Evolutionary conservation across 345 rosid genomes (phyloP).

Genomic region (Euphorbia tirucalli): DNA sequence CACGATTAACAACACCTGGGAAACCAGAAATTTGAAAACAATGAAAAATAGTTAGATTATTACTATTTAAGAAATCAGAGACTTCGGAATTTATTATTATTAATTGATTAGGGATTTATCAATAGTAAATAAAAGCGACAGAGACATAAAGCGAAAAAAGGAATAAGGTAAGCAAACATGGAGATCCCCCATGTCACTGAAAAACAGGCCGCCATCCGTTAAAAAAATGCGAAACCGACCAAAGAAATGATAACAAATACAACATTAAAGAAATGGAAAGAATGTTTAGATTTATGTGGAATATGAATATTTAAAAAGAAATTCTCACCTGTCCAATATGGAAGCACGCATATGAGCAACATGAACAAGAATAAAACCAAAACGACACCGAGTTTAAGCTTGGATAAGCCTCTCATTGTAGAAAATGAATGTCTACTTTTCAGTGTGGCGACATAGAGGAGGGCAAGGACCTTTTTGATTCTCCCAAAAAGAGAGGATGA

Average conservation of each 20-base stretch:
- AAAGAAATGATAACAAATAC: conserved; percentile 2
- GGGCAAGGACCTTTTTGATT: conserved; percentile 3
- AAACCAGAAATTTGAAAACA: neutral
- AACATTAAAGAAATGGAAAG: conserved; percentile 12
- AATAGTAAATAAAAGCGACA: neutral
- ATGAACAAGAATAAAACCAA: conserved; percentile 19
- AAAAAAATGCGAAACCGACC: neutral
- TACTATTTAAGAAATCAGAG: neutral
- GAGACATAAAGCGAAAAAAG: conserved; percentile 11
- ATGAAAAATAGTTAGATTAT: neutral
- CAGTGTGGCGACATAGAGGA: neutral
- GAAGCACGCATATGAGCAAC: conserved; percentile 14
- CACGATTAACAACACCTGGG: conserved; percentile 14
- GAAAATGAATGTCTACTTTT: neutral
- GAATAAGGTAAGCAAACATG: neutral
- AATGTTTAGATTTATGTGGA: conserved; percentile 11
- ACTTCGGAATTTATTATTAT: neutral
- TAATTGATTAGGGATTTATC: neutral
- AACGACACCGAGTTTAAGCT: conserved; percentile 12
- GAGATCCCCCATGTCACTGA: conserved; percentile 19
- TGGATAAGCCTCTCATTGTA: conserved; percentile 25
- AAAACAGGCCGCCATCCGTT: conserved; percentile 11
- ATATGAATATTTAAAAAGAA: neutral
- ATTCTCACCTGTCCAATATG: conserved; percentile 21
- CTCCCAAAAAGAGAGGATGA: neutral